These are phyloP conservation scores for Petunia hybrid DNA, from an alignment of 305 asterid species.

Conservation along the genomic window DNA sequence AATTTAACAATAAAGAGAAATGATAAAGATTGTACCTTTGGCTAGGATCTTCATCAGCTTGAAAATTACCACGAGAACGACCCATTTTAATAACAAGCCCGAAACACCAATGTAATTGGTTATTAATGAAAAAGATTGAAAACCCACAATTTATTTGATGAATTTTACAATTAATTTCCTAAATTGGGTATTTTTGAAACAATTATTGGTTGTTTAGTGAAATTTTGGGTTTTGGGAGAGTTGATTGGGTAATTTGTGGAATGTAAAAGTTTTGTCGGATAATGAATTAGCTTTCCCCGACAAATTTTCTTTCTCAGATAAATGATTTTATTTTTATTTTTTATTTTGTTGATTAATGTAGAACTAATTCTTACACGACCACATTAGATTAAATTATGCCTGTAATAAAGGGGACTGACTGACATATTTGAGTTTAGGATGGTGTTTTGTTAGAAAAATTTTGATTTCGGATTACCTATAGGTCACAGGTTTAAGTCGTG, in stretches of 20 bases:
- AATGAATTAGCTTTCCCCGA: background rate
- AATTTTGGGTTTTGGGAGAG: background rate
- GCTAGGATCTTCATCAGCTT: conserved; percentile 76
- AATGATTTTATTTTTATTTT: background rate
- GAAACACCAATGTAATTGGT: background rate
- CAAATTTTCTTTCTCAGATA: background rate
- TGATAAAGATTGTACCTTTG: conserved; percentile 57
- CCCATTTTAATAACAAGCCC: conserved; percentile 53
- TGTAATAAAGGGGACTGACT: no score
- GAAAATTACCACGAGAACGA: conserved; percentile 84
- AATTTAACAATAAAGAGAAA: conserved; percentile 21
- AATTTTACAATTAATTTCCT: background rate
- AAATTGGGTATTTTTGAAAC: background rate
- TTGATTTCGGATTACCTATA: no score
- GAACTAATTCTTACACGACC: background rate
- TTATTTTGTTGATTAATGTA: background rate
- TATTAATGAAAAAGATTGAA: conserved; percentile 21
- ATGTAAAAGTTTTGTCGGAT: background rate
- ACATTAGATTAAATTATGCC: background rate
- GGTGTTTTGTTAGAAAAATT: background rate
- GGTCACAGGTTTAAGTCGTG: no score
- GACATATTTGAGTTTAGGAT: no score
- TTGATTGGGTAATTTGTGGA: background rate
- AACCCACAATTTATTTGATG: conserved; percentile 42
- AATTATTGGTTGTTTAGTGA: conserved; percentile 25